Conservation (phyloP, 441 rosid species). For the Raphanus hybrid region DNA sequence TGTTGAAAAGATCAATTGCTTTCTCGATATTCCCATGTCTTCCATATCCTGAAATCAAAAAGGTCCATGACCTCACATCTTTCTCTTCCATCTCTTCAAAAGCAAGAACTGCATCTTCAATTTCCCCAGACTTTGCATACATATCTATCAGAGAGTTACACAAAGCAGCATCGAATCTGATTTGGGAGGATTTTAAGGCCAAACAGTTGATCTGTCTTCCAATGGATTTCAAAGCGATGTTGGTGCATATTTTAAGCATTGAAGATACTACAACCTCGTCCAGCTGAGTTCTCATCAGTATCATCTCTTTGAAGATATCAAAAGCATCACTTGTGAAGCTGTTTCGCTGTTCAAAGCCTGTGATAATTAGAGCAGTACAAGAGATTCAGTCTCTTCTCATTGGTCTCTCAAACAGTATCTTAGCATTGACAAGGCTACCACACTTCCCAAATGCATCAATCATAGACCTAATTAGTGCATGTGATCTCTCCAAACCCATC, state of each 20-base stretch:
- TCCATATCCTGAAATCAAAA: constrained; percentile 74
- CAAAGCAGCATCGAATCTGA: constrained; percentile 55
- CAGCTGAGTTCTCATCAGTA: constrained; percentile 45
- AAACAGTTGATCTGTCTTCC: constrained; percentile 74
- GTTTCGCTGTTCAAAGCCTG: constrained; percentile 51
- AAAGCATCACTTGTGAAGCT: constrained; percentile 47
- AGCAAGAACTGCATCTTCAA: constrained; percentile 62
- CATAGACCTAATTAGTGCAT: no score
- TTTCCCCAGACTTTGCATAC: constrained; percentile 84
- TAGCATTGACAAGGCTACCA: no score
- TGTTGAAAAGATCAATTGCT: constrained; percentile 62
- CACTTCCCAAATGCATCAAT: no score
- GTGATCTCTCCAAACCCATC: no score
- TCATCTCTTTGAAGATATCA: constrained; percentile 62
- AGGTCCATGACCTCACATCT: constrained; percentile 82
- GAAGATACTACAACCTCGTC: constrained; percentile 63
- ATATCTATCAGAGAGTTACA: constrained; percentile 76
- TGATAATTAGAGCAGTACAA: constrained; percentile 62
- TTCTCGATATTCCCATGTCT: constrained; percentile 67
- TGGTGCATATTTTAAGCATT: constrained; percentile 66
- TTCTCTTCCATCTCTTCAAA: constrained; percentile 66
- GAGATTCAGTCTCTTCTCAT: constrained; percentile 18
- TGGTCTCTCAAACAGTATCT: no score
- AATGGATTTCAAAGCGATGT: constrained; percentile 45
- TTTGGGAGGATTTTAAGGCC: constrained; percentile 50